A percentile compares a stretch with the other conserved stretches of the same genome.
Conservation (phyloP, 2,329 filamentous ascomycete species). For the Lachnellula suecica region DNA sequence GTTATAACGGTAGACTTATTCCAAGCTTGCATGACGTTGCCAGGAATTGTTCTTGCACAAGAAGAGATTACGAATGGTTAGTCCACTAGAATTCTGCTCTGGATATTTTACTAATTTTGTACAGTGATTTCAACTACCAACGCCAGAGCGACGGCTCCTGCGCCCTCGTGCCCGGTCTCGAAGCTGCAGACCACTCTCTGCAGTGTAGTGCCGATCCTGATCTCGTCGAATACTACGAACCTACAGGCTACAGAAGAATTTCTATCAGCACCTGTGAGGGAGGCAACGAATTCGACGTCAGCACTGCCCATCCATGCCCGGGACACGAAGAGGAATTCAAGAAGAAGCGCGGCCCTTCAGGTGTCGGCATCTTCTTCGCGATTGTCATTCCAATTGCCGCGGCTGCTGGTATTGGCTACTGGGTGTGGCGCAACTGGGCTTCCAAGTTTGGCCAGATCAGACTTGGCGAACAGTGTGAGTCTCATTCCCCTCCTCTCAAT, state of each 20-base stretch:
- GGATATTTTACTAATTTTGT: slow-evolving; percentile 14
- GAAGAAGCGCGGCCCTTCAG: slow-evolving; percentile 69
- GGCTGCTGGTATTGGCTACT: slow-evolving; percentile 77
- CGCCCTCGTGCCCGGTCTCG: slow-evolving; percentile 69
- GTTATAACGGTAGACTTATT: slow-evolving; percentile 78
- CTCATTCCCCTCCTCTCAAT: neutral
- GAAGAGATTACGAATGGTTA: slow-evolving; percentile 91
- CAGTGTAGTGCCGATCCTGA: slow-evolving; percentile 65
- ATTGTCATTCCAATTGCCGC: slow-evolving; percentile 72
- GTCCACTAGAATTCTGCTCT: slow-evolving; percentile 30
- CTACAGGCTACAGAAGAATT: slow-evolving; percentile 85
- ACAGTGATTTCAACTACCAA: slow-evolving; percentile 91
- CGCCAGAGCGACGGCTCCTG: slow-evolving; percentile 76
- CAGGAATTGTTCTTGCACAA: slow-evolving; percentile 78
- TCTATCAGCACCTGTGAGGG: slow-evolving; percentile 84
- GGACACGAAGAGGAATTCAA: slow-evolving; percentile 82
- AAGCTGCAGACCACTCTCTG: slow-evolving; percentile 58
- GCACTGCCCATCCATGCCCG: slow-evolving; percentile 63
- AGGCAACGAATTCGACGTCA: slow-evolving; percentile 70
- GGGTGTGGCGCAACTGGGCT: slow-evolving; percentile 80
- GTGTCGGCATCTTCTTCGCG: slow-evolving; percentile 79
- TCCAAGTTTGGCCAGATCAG: slow-evolving; percentile 90
- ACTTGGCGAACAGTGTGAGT: slow-evolving; percentile 67
- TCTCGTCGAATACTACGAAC: slow-evolving; percentile 75
- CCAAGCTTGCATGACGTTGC: slow-evolving; percentile 68